These are phyloP conservation scores for Tolypocladium tundrense DNA, from an alignment of 2,329 filamentous ascomycete genomes.

Conservation along the genomic window DNA sequence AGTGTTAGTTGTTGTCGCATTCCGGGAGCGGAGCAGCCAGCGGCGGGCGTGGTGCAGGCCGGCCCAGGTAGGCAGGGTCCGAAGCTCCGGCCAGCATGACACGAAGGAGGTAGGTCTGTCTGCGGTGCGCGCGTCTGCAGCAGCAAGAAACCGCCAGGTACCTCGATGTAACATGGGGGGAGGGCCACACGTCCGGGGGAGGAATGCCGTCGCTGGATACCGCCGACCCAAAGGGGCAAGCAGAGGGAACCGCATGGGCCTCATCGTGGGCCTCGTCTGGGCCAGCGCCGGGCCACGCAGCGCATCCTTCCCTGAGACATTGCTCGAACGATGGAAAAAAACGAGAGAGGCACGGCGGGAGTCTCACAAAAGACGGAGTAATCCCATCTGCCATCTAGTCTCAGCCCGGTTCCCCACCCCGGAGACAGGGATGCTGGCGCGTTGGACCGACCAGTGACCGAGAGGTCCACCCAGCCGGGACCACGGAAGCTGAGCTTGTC, in stretches of 20 bases:
- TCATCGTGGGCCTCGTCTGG: too few relatives aligned
- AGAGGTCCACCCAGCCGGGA: slow-evolving; percentile 8
- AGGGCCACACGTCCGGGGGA: not conserved
- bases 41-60: not conserved
- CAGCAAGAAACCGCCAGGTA: not conserved
- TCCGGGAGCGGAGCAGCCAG: slow-evolving; percentile 3
- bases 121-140: not conserved
- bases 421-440: not conserved
- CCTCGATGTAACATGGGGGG: not conserved
- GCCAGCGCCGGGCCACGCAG: not conserved
- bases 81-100: not conserved
- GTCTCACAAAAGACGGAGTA: not conserved
- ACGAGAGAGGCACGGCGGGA: not conserved
- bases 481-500: not conserved
- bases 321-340: slow-evolving; percentile 4
- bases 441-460: slow-evolving; percentile 7
- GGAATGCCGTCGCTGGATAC: slow-evolving; percentile 5
- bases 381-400: not conserved
- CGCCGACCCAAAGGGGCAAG: slow-evolving; percentile 5
- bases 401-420: not conserved
- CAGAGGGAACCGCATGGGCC: not conserved
- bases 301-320: slow-evolving; percentile 2
- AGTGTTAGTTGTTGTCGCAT: slow-evolving; percentile 4
- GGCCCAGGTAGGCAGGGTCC: not conserved
- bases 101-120: not conserved